phyloP scores from a whole-genome alignment of 2,329 filamentous ascomycete species.

The Lachnellula subtilissima region DNA sequence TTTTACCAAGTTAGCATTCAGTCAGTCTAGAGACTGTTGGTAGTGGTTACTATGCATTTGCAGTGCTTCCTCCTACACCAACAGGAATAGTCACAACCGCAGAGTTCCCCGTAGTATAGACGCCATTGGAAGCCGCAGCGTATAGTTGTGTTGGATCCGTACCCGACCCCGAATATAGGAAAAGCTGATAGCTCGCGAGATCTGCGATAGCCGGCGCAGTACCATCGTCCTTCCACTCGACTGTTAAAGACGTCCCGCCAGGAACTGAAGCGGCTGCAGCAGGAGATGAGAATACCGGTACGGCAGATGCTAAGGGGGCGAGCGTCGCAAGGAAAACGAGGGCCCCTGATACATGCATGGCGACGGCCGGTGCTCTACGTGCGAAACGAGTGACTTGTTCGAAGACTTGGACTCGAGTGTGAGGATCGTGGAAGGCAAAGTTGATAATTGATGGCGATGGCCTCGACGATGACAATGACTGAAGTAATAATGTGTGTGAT shows the following conservation, averaged over 20 bases:
- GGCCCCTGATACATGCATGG: slow-evolving; percentile 21
- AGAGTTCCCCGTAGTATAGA: slow-evolving; percentile 21
- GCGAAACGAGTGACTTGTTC: slow-evolving; percentile 21
- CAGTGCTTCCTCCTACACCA: slow-evolving; percentile 21
- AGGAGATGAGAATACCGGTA: slow-evolving; percentile 46
- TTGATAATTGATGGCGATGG: neutral
- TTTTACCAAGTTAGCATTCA: slow-evolving; percentile 7
- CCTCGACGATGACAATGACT: neutral
- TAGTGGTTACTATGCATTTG: slow-evolving; percentile 32
- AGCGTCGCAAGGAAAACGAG: slow-evolving; percentile 19
- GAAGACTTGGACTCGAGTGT: neutral
- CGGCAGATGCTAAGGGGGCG: slow-evolving; percentile 24
- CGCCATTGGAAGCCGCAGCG: slow-evolving; percentile 33
- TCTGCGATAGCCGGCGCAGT: slow-evolving; percentile 44
- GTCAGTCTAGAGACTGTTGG: neutral
- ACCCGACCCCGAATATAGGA: slow-evolving; percentile 58
- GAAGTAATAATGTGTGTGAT: neutral
- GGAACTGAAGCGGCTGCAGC: slow-evolving; percentile 45
- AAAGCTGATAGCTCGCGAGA: slow-evolving; percentile 51
- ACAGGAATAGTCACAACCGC: slow-evolving; percentile 26
- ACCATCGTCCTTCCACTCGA: slow-evolving; percentile 54
- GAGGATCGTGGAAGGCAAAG: neutral
- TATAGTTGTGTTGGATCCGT: slow-evolving; percentile 41
- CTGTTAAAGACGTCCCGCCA: slow-evolving; percentile 45
- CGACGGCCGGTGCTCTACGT: neutral